A percentile compares a stretch with the other conserved stretches of the same genome.
phyloP scores from a whole-genome alignment of 345 rosid species.

The Gossypioides kirkii region DNA sequence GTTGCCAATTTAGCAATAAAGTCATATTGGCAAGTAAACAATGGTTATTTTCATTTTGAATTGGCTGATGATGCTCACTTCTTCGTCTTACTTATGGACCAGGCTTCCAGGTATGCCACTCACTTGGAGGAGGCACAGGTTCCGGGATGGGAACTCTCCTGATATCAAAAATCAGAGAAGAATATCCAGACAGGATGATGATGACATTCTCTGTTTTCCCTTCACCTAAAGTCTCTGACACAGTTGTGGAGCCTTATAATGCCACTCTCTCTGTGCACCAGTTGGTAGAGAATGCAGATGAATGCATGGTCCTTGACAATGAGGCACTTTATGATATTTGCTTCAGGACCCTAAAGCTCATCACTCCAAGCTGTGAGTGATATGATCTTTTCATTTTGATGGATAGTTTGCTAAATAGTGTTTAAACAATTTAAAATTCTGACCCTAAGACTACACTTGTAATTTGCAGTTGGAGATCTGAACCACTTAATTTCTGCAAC shows the following conservation, averaged over 20 bases:
- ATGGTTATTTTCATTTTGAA: background rate
- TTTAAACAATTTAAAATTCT: background rate
- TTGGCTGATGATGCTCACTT: slow-evolving; percentile 12
- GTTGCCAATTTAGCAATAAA: background rate
- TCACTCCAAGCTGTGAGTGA: slow-evolving; percentile 91
- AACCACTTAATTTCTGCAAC: slow-evolving; percentile 96
- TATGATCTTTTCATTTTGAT: background rate
- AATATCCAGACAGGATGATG: slow-evolving; percentile 97
- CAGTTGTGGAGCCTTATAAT: slow-evolving; percentile 93
- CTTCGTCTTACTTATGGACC: slow-evolving; percentile 17
- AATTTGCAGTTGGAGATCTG: slow-evolving; percentile 80
- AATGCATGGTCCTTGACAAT: slow-evolving; percentile 94
- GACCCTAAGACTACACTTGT: background rate
- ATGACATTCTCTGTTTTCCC: slow-evolving; percentile 97
- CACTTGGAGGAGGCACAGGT: slow-evolving; percentile 96
- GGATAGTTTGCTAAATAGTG: background rate
- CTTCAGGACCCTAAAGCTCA: slow-evolving; percentile 94
- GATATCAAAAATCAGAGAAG: slow-evolving; percentile 92
- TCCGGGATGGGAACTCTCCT: slow-evolving; percentile 96
- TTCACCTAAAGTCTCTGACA: slow-evolving; percentile 96
- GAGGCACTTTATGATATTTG: slow-evolving; percentile 98
- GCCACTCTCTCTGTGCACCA: slow-evolving; percentile 98
- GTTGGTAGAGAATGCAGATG: slow-evolving; percentile 90
- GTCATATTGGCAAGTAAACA: background rate
- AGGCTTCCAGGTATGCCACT: slow-evolving; percentile 97